Evolutionary conservation across 1,284 basidiomycete genomes (phyloP).

Genomic region (Melampsora medusae): DNA sequence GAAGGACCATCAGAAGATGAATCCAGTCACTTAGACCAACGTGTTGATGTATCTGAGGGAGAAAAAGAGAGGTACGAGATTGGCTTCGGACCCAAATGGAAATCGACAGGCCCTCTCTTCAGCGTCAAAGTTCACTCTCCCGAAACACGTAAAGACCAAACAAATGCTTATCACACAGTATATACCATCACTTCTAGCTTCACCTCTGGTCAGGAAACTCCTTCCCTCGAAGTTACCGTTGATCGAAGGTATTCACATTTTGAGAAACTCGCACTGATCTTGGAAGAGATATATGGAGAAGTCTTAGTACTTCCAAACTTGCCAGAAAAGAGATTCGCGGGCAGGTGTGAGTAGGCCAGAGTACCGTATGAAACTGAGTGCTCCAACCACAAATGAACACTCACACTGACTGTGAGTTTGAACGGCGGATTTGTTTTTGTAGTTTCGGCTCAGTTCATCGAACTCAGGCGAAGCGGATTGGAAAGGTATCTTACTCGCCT

Average conservation of each 20-base stretch:
- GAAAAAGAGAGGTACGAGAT: slow-evolving; percentile 31
- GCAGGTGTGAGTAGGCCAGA: slow-evolving; percentile 24
- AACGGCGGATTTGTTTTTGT: background rate
- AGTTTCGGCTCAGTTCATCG: slow-evolving; percentile 16
- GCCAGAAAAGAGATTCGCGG: slow-evolving; percentile 27
- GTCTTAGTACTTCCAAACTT: slow-evolving; percentile 24
- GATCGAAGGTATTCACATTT: slow-evolving; percentile 36
- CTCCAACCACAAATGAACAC: background rate
- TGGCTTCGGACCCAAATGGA: slow-evolving; percentile 25
- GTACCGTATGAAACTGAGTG: background rate
- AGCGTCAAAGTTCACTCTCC: slow-evolving; percentile 24
- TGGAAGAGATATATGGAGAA: slow-evolving; percentile 29
- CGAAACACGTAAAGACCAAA: background rate
- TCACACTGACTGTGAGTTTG: background rate
- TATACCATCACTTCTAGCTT: slow-evolving; percentile 32
- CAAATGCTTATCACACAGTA: slow-evolving; percentile 8
- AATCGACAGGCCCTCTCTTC: slow-evolving; percentile 4
- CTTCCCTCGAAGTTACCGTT: slow-evolving; percentile 12
- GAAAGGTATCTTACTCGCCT: slow-evolving; percentile 29
- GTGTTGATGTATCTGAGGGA: background rate
- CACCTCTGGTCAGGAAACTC: background rate
- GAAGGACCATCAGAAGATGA: background rate
- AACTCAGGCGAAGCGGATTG: slow-evolving; percentile 15
- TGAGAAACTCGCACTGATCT: slow-evolving; percentile 3
- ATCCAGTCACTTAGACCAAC: background rate